Conservation (phyloP, 306 rosid genomes). For the Neltuma alba region DNA sequence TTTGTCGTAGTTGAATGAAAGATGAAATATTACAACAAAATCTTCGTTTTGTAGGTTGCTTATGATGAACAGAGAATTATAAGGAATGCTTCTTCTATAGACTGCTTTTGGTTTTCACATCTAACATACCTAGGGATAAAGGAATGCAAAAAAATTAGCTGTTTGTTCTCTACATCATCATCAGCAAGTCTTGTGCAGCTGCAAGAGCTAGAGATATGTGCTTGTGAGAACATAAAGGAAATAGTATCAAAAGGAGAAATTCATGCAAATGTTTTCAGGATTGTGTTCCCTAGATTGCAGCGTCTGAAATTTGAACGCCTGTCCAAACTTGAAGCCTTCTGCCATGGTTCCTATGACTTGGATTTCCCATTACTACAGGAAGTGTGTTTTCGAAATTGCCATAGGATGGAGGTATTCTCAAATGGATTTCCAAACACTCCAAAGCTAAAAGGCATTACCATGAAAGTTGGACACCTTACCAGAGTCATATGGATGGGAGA, state of each 20-base stretch:
- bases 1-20: neutral
- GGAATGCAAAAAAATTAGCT: constrained; percentile 13
- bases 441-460: constrained; percentile 2
- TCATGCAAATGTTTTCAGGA: neutral
- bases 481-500: constrained; percentile 31
- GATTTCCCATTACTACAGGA: constrained; percentile 29
- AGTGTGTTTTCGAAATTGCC: constrained; percentile 21
- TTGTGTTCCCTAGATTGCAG: constrained; percentile 13
- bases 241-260: constrained; percentile 9
- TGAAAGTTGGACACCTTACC: constrained; percentile 21
- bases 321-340: constrained; percentile 24
- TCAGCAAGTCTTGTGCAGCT: constrained; percentile 26
- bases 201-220: constrained; percentile 27
- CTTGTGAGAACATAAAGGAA: constrained; percentile 16
- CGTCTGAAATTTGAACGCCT: constrained; percentile 22
- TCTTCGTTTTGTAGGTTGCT: neutral
- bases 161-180: constrained; percentile 30
- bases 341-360: constrained; percentile 19
- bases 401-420: constrained; percentile 27
- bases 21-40: neutral
- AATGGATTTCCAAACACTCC: constrained; percentile 19
- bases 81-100: neutral
- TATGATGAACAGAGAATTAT: neutral
- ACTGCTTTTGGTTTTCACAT: constrained; percentile 20
- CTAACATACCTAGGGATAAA: constrained; percentile 20